Evolutionary conservation across 306 rosid species (phyloP).

Genomic region (Vigna angularis): DNA sequence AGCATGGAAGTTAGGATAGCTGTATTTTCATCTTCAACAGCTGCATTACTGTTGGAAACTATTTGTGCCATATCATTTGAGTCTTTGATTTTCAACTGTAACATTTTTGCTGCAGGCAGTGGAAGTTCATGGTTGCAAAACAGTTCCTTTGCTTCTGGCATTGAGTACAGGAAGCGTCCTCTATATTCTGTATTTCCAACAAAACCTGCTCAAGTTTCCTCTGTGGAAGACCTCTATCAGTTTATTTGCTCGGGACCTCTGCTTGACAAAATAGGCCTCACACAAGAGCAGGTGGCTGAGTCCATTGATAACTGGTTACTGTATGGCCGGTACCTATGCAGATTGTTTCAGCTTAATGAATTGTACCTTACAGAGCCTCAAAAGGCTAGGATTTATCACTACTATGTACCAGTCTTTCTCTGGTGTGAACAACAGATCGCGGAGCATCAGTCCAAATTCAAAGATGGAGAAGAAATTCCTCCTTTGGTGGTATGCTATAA

Average conservation of each 20-base stretch:
- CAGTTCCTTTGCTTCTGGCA: slow-evolving; percentile 45
- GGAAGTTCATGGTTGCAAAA: slow-evolving; percentile 77
- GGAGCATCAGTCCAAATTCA: slow-evolving; percentile 66
- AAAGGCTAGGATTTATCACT: slow-evolving; percentile 91
- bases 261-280: slow-evolving; percentile 67
- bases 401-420: slow-evolving; percentile 85
- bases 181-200: slow-evolving; percentile 60
- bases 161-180: slow-evolving; percentile 49
- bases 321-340: slow-evolving; percentile 68
- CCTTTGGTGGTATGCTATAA: slow-evolving; percentile 74
- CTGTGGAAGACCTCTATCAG: slow-evolving; percentile 73
- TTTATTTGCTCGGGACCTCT: slow-evolving; percentile 91
- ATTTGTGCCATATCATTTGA: neutral
- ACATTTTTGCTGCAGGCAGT: slow-evolving; percentile 57
- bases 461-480: slow-evolving; percentile 77
- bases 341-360: slow-evolving; percentile 79
- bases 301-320: slow-evolving; percentile 83
- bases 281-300: slow-evolving; percentile 64
- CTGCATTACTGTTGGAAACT: slow-evolving; percentile 8
- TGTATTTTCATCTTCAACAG: slow-evolving; percentile 3
- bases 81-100: slow-evolving; percentile 23
- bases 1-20: neutral
- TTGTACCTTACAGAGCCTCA: slow-evolving; percentile 70
- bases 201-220: slow-evolving; percentile 73
- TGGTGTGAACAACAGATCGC: slow-evolving; percentile 88